Base-by-base conservation (phyloP, 1,284 basidiomycete genomes). In the Laetiporus sulphureus region DNA sequence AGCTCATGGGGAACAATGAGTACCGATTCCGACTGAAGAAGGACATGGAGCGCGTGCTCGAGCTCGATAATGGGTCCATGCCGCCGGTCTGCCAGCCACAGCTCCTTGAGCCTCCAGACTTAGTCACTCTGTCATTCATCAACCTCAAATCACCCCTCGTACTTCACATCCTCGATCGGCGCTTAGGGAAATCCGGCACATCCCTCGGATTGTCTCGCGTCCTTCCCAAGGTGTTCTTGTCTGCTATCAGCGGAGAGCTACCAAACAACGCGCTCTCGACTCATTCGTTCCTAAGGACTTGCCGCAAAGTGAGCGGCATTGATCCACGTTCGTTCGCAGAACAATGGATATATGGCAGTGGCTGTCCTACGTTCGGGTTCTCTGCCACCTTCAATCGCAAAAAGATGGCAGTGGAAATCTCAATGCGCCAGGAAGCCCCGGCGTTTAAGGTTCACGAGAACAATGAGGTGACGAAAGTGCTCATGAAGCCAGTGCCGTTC, bases 311-410 rank as follows among this genome's bases (percentile, higher is more conserved):
- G 36, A 93, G 91, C 55, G 87, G 90, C 10, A 81, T 92, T 15
- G 95, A 98, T 59, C 75, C 92, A 27, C 76, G 88, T 42, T 77
- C 79, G 19, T 99, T 99, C 60, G 87, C 91, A 20, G 92, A 98
- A 58, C 95, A 99, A 62, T 99, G 96, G 96, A 91, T 99, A 50
- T 96, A 94, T 58, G 93, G 93, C 11, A 95, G 91, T 58, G 96
- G 96, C 4, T 97, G 93, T 59, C 96, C 96, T 0, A 77, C 84
- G 8, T 94, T 99, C 61, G 79, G 79, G 1, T 88, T 98, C 61
- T 79, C 81, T 30, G 92, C 95, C 2, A 84, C 83, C 32, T 99
- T 99, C 67, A 97, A 98, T 61, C 75, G 93, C 51, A 99, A 99
- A 71, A 95, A 94, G 68, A 94, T 99, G 81, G 83, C 91, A 1